These are phyloP conservation scores for Fusarium sp. DNA, from an alignment of 2,329 filamentous ascomycete genomes.

Conservation along the genomic window DNA sequence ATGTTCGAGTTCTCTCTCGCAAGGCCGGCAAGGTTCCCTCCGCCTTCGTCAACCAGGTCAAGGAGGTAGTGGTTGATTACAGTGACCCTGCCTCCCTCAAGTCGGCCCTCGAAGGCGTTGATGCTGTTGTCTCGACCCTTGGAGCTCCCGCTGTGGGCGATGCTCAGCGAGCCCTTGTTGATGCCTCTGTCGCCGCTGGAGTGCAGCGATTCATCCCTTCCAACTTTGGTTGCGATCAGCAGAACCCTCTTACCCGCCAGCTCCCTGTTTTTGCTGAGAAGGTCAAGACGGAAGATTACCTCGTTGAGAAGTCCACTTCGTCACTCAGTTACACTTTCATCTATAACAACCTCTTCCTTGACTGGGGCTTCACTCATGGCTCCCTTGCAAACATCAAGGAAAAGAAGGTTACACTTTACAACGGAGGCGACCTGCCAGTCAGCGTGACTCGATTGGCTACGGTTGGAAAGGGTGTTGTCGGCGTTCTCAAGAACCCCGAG, in stretches of 20 bases:
- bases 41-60: slow-evolving; percentile 2
- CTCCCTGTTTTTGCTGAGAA: slow-evolving; percentile 1
- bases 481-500: slow-evolving; percentile 8
- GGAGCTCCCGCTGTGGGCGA: slow-evolving; percentile 2
- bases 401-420: not conserved
- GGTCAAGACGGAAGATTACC: not conserved
- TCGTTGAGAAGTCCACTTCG: not conserved
- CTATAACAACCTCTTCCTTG: slow-evolving; percentile 13
- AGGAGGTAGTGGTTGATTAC: slow-evolving; percentile 9
- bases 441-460: slow-evolving; percentile 3
- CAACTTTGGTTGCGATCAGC: slow-evolving; percentile 12
- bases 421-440: not conserved
- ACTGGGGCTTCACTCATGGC: slow-evolving; percentile 8
- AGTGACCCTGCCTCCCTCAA: slow-evolving; percentile 4
- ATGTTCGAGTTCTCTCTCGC: slow-evolving; percentile 1
- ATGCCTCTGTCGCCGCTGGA: slow-evolving; percentile 7
- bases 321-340: slow-evolving; percentile 3
- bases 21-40: slow-evolving; percentile 6
- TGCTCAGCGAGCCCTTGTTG: not conserved
- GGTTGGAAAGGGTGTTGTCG: slow-evolving; percentile 4
- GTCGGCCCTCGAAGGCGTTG: slow-evolving; percentile 3
- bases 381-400: not conserved
- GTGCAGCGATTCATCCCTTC: slow-evolving; percentile 13
- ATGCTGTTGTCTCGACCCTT: slow-evolving; percentile 9
- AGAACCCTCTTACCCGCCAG: slow-evolving; percentile 4